Evolutionary conservation across 495 filamentous ascomycete species (phyloP), one percentile per base, ranked within the genome.

Genomic region (Parathielavia appendiculata): DNA sequence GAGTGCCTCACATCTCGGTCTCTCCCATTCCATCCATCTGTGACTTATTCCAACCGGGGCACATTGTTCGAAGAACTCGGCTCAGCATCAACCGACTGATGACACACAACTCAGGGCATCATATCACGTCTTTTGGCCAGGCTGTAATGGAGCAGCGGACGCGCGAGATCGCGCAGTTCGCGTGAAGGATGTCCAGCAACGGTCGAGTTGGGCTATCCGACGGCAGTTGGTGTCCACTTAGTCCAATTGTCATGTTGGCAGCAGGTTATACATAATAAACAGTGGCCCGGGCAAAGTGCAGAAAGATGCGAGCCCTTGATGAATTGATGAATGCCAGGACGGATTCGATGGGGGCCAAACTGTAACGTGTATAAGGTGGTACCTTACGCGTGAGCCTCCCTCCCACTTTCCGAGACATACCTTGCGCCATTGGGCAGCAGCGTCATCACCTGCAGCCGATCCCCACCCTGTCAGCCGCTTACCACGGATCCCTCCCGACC

Each of bases 381-480:
- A 30, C 26, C 26, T 30, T 30, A 30, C 26, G 26, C 26, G 26
- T 30, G 26, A 30, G 4, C 9, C 19, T 36, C n/a, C 52, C 62
- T 64, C 69, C 65, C 67, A 69, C 69, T 65, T 71, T 64, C 69
- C 69, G 69, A 69, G 61, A 62, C 60, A 58, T 34, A n/a, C 53
- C 47, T 64, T 67, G 64, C 63, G 60, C 65, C 59, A 66, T 63
- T 66, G 63, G 63, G 45, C 62, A 62, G 69, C 65, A 65, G 64
- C 67, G 69, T 71, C 69, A 71, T 71, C 67, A 66, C 65, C 63
- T 68, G 69, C 69, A 71, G 66, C 54, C 64, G 63, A 69, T 67
- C 66, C 66, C 55, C 64, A 56, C 61, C 58, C 1, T 56, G 46
- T 56, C 61, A 68, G 63, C 65, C 61, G 61, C 63, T 63, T 63